These are phyloP conservation scores for Claviceps maximensis DNA, from an alignment of 2,329 filamentous ascomycete genomes.

Conservation along the genomic window DNA sequence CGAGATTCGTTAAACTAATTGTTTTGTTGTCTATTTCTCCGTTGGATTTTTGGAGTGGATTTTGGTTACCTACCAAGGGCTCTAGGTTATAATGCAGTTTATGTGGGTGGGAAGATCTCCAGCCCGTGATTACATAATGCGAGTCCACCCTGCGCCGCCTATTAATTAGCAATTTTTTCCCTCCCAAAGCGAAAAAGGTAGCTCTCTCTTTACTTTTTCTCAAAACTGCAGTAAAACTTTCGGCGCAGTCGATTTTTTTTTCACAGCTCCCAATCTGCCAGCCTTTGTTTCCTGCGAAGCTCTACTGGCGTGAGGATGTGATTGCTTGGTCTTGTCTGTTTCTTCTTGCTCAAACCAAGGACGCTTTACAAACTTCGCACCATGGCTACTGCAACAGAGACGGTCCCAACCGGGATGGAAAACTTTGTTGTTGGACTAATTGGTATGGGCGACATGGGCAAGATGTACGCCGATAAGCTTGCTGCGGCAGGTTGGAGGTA, in stretches of 20 bases:
- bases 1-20: not conserved
- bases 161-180: not conserved
- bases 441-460: slow-evolving; percentile 99
- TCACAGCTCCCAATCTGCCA: not conserved
- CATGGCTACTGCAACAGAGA: slow-evolving; percentile 16
- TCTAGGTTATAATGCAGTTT: not conserved
- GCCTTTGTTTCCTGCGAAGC: not conserved
- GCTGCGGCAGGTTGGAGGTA: slow-evolving; percentile 94
- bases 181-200: rapidly evolving
- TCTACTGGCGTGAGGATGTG: slow-evolving; percentile 12
- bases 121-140: slow-evolving; percentile 2
- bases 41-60: too few species aligned
- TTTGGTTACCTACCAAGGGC: too few species aligned
- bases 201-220: too few species aligned
- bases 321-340: slow-evolving; percentile 12
- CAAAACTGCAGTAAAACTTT: too few species aligned
- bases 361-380: slow-evolving; percentile 10
- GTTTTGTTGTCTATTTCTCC: not conserved
- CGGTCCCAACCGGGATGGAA: slow-evolving; percentile 38
- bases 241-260: too few species aligned
- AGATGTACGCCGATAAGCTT: slow-evolving; percentile 87
- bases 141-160: not conserved
- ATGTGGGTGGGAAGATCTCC: not conserved
- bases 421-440: slow-evolving; percentile 81
- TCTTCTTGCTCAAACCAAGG: slow-evolving; percentile 5